These are phyloP conservation scores for Aspergillus sp. DNA, from an alignment of 2,329 filamentous ascomycete genomes.

Conservation along the genomic window DNA sequence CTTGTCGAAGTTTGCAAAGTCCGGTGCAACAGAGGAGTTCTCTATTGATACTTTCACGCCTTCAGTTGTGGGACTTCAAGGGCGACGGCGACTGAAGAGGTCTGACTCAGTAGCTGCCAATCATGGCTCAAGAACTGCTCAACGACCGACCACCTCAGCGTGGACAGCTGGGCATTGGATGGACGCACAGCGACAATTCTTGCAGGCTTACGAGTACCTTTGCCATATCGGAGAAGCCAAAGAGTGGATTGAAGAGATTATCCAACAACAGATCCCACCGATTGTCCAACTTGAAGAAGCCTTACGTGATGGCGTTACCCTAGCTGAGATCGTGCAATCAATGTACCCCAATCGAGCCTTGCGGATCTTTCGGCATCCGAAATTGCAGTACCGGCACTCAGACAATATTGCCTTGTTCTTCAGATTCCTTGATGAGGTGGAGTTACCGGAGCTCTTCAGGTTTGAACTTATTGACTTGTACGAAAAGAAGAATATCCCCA, in stretches of 20 bases:
- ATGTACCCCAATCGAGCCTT: conserved; percentile 74
- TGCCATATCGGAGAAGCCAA: conserved; percentile 99
- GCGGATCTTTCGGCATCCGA: conserved; percentile 81
- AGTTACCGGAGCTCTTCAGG: conserved; percentile 90
- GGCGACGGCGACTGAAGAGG: conserved; percentile 78
- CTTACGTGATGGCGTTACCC: conserved; percentile 84
- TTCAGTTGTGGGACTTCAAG: conserved; percentile 84
- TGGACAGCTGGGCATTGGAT: conserved; percentile 94
- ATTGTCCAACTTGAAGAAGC: conserved; percentile 94
- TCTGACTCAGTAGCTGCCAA: conserved; percentile 55
- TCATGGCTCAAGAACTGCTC: conserved; percentile 44
- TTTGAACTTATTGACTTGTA: conserved; percentile 98
- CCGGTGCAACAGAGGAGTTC: conserved; percentile 75
- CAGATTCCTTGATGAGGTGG: conserved; percentile 84
- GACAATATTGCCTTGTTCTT: conserved; percentile 99
- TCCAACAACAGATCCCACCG: conserved; percentile 79
- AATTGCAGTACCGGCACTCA: conserved; percentile 89
- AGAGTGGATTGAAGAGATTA: conserved; percentile 96
- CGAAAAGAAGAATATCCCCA: conserved; percentile 99
- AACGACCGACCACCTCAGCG: conserved; percentile 59
- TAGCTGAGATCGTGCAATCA: conserved; percentile 90
- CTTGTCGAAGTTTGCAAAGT: conserved; percentile 77
- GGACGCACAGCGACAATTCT: conserved; percentile 95
- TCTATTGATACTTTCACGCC: conserved; percentile 73
- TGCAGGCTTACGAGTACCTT: conserved; percentile 96